These are phyloP conservation scores for Hygrophorus pudorinus DNA, from an alignment of 768 basidiomycete genomes.

Conservation along the genomic window DNA sequence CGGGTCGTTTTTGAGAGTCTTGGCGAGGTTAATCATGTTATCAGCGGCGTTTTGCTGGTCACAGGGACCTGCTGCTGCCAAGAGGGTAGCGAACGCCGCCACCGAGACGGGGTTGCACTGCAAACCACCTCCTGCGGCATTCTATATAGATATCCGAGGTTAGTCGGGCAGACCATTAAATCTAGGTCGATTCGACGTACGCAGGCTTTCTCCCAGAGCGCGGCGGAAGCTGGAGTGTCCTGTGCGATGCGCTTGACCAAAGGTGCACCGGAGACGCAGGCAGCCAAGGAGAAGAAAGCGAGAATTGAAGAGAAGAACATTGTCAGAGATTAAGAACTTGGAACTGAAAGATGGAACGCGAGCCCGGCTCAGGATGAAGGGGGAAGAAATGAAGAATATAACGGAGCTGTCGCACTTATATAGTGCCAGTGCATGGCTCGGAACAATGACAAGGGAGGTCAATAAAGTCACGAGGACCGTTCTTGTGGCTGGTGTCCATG, in stretches of 20 bases:
- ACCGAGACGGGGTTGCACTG: constrained; percentile 51
- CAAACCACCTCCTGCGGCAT: constrained; percentile 43
- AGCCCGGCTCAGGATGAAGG: constrained; percentile 3
- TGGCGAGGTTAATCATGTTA: constrained; percentile 35
- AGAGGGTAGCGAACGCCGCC: constrained; percentile 45
- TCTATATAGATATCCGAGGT: constrained; percentile 19
- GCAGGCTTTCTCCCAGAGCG: constrained; percentile 37
- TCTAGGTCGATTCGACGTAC: constrained; percentile 22
- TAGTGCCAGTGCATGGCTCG: too few species aligned
- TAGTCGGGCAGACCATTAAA: constrained; percentile 1
- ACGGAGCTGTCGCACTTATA: too few species aligned
- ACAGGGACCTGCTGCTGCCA: constrained; percentile 45
- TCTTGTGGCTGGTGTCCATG: too few species aligned
- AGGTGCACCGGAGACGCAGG: constrained; percentile 25
- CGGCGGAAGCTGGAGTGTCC: constrained; percentile 27
- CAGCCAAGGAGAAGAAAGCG: constrained; percentile 22
- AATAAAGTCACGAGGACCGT: too few species aligned
- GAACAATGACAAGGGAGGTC: too few species aligned
- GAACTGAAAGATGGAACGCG: constrained; percentile 3
- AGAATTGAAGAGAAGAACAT: constrained; percentile 26
- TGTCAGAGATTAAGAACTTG: constrained; percentile 4
- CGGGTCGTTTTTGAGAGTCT: constrained; percentile 32
- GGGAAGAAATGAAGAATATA: background rate
- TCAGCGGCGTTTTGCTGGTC: constrained; percentile 50
- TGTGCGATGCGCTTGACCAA: constrained; percentile 39